Percentiles rank a stretch among this genome's conserved stretches.
These are phyloP conservation scores for Pachysandra terminalis DNA, from an alignment of 164 flowering plant genomes.

Conservation along the genomic window DNA sequence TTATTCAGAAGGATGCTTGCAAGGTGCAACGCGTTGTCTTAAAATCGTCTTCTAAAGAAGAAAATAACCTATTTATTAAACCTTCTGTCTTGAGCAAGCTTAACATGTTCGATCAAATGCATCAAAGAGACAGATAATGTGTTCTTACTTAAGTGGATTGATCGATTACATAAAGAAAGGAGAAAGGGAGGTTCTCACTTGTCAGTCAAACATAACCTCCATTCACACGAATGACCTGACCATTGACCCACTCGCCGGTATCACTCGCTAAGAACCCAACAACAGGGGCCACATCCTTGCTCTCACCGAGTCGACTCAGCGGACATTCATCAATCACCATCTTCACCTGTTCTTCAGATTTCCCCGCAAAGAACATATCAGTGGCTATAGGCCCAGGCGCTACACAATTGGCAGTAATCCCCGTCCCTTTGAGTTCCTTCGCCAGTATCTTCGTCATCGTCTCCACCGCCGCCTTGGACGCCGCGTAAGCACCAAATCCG, in stretches of 20 bases:
- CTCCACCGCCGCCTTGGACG: constrained; percentile 68
- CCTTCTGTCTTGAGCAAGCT: too few species aligned
- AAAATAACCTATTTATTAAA: too few species aligned
- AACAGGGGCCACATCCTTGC: constrained; percentile 41
- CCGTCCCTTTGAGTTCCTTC: constrained; percentile 59
- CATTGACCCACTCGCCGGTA: constrained; percentile 57
- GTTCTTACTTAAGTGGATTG: too few species aligned
- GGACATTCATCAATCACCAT: constrained; percentile 28
- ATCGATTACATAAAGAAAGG: too few species aligned
- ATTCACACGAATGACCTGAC: constrained; percentile 51
- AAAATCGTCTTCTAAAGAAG: too few species aligned
- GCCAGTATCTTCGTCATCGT: constrained; percentile 54
- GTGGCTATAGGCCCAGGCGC: constrained; percentile 68
- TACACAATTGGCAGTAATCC: constrained; percentile 53
- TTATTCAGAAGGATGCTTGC: too few species aligned
- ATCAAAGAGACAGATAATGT: too few species aligned
- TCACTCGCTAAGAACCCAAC: constrained; percentile 57
- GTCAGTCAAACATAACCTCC: constrained; percentile 54
- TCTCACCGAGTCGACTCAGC: constrained; percentile 40
- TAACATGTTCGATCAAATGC: too few species aligned
- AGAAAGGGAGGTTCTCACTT: too few species aligned
- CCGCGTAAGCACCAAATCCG: constrained; percentile 42
- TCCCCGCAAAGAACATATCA: constrained; percentile 53
- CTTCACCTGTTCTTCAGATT: constrained; percentile 37
- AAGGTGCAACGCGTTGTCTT: too few species aligned